Conservation (phyloP, 352 stramenopile genomes). For the Aphanomyces invadans region DNA sequence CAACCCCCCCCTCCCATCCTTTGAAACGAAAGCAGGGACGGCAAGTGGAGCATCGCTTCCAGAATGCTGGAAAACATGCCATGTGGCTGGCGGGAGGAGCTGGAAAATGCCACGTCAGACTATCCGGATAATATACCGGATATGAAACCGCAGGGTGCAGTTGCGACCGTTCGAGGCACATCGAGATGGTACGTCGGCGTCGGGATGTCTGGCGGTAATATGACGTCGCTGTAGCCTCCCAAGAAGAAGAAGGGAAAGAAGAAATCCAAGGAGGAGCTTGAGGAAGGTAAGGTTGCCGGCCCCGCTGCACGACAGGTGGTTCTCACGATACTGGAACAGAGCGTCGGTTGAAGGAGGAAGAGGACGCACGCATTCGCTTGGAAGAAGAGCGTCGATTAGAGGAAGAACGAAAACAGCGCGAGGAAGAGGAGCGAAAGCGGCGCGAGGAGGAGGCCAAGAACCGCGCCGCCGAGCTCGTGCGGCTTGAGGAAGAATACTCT, state of each 20-base stretch:
- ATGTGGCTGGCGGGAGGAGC: no score
- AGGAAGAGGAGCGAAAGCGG: slow-evolving; percentile 48
- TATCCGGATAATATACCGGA: no score
- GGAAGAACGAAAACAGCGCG: slow-evolving; percentile 50
- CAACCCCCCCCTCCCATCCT: no score
- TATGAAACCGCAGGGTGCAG: no score
- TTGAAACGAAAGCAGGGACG: no score
- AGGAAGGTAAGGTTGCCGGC: slow-evolving; percentile 35
- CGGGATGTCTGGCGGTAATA: no score
- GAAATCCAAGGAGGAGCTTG: slow-evolving; percentile 74
- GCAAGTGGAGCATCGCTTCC: no score
- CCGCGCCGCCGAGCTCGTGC: slow-evolving; percentile 54
- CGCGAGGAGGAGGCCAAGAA: slow-evolving; percentile 59
- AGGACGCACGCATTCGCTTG: slow-evolving; percentile 43
- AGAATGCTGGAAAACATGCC: no score
- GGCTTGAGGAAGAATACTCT: slow-evolving; percentile 45
- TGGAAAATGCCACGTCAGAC: no score
- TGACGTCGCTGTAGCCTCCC: slow-evolving; percentile 39
- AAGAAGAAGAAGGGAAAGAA: slow-evolving; percentile 82
- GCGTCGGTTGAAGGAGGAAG: slow-evolving; percentile 59
- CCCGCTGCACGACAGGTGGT: neutral
- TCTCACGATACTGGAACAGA: slow-evolving; percentile 29
- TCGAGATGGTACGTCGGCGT: slow-evolving; percentile 1
- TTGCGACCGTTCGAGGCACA: neutral
- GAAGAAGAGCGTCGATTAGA: slow-evolving; percentile 68